Evolutionary conservation across 1,284 basidiomycete species (phyloP).

Genomic region (Salmacisia buchloeana): DNA sequence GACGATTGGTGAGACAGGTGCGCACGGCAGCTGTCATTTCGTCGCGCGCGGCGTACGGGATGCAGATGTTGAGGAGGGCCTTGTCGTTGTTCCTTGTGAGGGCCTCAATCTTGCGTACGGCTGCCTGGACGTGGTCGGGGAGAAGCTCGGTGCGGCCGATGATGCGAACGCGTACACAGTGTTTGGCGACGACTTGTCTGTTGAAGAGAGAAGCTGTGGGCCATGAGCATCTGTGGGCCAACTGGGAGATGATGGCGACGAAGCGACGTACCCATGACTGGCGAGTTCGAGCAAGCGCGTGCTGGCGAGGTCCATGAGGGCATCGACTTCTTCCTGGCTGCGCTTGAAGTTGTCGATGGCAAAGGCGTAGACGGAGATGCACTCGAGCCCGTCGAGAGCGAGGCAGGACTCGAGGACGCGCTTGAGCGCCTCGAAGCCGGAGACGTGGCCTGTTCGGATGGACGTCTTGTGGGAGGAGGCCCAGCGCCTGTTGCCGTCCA

Average conservation of each 20-base stretch:
- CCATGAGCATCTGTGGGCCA: background rate
- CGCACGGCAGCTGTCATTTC: constrained; percentile 71
- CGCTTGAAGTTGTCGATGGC: constrained; percentile 96
- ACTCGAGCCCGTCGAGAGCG: constrained; percentile 32
- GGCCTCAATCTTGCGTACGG: constrained; percentile 68
- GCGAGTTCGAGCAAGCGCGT: constrained; percentile 76
- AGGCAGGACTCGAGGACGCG: constrained; percentile 52
- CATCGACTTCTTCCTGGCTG: constrained; percentile 75
- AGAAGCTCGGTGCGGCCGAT: constrained; percentile 73
- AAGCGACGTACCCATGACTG: constrained; percentile 64
- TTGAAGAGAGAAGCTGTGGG: background rate
- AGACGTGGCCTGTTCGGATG: constrained; percentile 64
- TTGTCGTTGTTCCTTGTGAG: constrained; percentile 70
- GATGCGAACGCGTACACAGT: constrained; percentile 79
- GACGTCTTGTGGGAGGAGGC: constrained; percentile 58
- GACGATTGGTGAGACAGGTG: constrained; percentile 11
- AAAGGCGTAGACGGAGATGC: constrained; percentile 91
- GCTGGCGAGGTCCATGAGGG: constrained; percentile 78
- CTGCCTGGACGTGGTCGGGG: constrained; percentile 67
- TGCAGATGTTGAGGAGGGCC: constrained; percentile 89
- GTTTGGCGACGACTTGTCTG: constrained; percentile 48
- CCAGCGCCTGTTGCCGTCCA: constrained; percentile 95
- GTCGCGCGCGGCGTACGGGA: constrained; percentile 85
- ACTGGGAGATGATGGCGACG: background rate
- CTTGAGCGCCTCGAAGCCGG: constrained; percentile 76